These are phyloP conservation scores for Solanum peruvianum DNA, from an alignment of 257 asterid genomes.

Conservation along the genomic window DNA sequence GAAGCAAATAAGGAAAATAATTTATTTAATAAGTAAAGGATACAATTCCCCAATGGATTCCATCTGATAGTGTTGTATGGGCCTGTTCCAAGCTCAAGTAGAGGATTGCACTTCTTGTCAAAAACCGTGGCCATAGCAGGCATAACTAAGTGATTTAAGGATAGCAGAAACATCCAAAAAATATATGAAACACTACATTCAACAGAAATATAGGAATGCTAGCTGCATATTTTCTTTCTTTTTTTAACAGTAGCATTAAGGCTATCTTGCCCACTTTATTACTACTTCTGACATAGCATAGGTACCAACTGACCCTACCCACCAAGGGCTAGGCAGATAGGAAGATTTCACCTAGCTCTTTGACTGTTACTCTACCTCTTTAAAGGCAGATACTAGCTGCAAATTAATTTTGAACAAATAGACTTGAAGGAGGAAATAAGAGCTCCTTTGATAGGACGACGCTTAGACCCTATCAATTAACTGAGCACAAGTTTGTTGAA, in stretches of 20 bases:
- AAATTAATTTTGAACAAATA: not conserved
- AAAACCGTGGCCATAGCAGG: conserved; percentile 94
- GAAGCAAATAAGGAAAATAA: not conserved
- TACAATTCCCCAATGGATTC: conserved; percentile 97
- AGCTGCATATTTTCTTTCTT: not conserved
- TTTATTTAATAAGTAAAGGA: conserved; percentile 34
- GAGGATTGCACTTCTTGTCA: conserved; percentile 85
- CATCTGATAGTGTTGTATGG: conserved; percentile 93
- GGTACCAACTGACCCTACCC: not conserved
- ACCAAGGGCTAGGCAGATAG: not conserved
- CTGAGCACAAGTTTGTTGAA: not conserved
- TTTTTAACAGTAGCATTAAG: not conserved
- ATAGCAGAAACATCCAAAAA: not conserved
- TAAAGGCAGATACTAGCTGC: not conserved
- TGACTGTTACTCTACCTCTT: not conserved
- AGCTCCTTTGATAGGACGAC: not conserved
- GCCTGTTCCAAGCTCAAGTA: conserved; percentile 91
- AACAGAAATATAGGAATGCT: not conserved
- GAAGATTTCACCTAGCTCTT: not conserved
- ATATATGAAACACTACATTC: not conserved
- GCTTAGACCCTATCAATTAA: not conserved
- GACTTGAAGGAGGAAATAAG: not conserved
- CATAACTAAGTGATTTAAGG: conserved; percentile 84
- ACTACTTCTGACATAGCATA: not conserved
- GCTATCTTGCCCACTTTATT: not conserved